A percentile compares a stretch with the other conserved stretches of the same genome.
Evolutionary conservation across 192 early-diverging fungal genomes (phyloP).

Genomic region (Backusella mclennaniae): DNA sequence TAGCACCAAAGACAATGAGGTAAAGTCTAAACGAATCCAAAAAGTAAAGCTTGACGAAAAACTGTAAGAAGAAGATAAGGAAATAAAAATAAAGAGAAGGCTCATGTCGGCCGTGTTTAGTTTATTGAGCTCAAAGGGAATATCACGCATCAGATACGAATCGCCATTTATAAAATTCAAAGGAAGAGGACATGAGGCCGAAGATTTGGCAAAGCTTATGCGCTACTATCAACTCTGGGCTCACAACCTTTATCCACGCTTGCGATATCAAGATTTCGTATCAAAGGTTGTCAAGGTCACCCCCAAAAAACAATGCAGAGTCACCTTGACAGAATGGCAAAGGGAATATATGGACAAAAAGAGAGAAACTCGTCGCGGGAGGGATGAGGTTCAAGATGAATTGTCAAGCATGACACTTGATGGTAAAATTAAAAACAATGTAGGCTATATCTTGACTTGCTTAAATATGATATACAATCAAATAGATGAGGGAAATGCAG

Average conservation of each 20-base stretch:
- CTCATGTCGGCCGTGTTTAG: background rate
- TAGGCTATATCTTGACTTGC: too few species aligned
- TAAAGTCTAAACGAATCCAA: background rate
- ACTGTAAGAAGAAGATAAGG: background rate
- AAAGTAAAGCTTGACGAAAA: background rate
- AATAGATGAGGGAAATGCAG: background rate
- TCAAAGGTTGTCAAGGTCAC: conserved; percentile 16
- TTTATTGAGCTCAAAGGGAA: background rate
- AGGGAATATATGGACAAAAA: conserved; percentile 1
- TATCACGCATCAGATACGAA: conserved; percentile 10
- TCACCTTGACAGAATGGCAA: background rate
- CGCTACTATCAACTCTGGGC: conserved; percentile 36
- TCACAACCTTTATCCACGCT: conserved; percentile 27
- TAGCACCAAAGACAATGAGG: background rate
- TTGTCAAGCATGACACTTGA: conserved; percentile 19
- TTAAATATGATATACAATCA: too few species aligned
- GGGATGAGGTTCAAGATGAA: background rate
- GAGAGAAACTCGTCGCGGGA: background rate
- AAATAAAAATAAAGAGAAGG: background rate
- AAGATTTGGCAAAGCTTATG: conserved; percentile 23
- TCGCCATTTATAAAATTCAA: background rate
- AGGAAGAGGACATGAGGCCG: conserved; percentile 11
- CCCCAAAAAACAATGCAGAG: conserved; percentile 11
- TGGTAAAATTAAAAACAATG: background rate
- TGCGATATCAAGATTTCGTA: conserved; percentile 26